A percentile compares a stretch with the other conserved stretches of the same genome.
These are phyloP conservation scores for Cytospora piceae DNA, from an alignment of 2,329 filamentous ascomycete genomes.

Conservation along the genomic window DNA sequence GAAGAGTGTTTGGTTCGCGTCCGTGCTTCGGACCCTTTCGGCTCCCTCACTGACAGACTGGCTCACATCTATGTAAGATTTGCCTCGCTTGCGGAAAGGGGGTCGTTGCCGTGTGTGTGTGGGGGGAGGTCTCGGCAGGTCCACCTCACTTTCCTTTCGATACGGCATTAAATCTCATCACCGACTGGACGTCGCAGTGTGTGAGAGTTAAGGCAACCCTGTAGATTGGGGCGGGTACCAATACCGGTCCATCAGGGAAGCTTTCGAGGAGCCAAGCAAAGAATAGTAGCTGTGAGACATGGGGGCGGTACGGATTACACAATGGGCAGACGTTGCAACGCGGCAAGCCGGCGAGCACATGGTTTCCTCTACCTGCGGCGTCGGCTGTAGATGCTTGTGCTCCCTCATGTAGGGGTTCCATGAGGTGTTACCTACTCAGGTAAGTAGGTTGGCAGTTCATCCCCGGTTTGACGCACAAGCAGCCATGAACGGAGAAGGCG, in stretches of 20 bases:
- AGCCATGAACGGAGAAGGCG: constrained; percentile 9
- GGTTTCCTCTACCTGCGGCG: constrained; percentile 15
- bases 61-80: constrained; percentile 3
- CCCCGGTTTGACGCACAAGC: background rate
- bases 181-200: background rate
- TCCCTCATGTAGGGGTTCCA: background rate
- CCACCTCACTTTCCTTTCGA: constrained; percentile 11
- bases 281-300: background rate
- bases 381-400: background rate
- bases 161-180: background rate
- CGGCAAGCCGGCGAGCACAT: background rate
- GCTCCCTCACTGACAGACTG: background rate
- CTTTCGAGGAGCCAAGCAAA: background rate
- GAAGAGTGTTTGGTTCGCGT: background rate
- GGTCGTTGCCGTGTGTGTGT: constrained; percentile 8
- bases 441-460: background rate
- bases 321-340: background rate
- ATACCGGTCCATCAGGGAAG: background rate
- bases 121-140: constrained; percentile 10
- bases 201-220: background rate
- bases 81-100: constrained; percentile 24
- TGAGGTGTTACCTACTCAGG: background rate
- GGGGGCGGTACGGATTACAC: background rate
- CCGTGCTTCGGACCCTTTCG: background rate
- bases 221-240: background rate